Evolutionary conservation across 2,329 filamentous ascomycete genomes (phyloP), one percentile per base, ranked within the genome.

Genomic region (Monosporascus sp.): DNA sequence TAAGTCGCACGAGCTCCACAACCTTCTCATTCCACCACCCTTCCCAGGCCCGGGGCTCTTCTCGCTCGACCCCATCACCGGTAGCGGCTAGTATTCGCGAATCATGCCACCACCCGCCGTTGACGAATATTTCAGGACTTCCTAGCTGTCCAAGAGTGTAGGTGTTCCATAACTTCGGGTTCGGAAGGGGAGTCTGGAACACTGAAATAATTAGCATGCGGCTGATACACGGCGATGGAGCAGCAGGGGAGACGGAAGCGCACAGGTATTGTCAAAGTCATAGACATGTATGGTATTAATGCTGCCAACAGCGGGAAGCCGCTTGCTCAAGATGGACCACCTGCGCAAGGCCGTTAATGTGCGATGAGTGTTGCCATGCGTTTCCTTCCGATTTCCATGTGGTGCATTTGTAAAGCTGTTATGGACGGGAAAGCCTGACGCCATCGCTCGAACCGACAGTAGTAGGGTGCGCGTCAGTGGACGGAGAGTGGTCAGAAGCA

Each of bases 1-100:
- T 92, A 52, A 97, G 75, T 63, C 81, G 79, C 41, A 95, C 90
- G 31, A 97, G 81, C 62, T 91, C 82, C 51, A 84, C 85, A 54
- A 99, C 86, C 62, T 88, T 84, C 67, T 97, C 93, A 65, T 97
- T 97, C 94, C 94, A 99, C 88, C 90, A 97, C 37, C 91, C 91
- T 53, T 88, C 76, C 93, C 93, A 99, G 9, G 82, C 92, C 24
- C 85, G 84, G 43, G 81, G 76, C 69, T 97, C 92, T 71, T 97
- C 94, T 53, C 82, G 82, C 49, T 90, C 89, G 6, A 87, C 68
- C 17, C 94, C 94, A 53, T 90, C 81, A 50, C 94, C 94, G 1
- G 91, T 96, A 2, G 92, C 86, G 11, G 87, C 84, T 24, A 99
- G 83, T 57, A 99, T 92, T 58, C 83, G 84, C 44, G 84, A 82